Evolutionary conservation across 2,329 filamentous ascomycete species (phyloP), one percentile per base, ranked within the genome.

Genomic region (Aaosphaeria pasadenensis): DNA sequence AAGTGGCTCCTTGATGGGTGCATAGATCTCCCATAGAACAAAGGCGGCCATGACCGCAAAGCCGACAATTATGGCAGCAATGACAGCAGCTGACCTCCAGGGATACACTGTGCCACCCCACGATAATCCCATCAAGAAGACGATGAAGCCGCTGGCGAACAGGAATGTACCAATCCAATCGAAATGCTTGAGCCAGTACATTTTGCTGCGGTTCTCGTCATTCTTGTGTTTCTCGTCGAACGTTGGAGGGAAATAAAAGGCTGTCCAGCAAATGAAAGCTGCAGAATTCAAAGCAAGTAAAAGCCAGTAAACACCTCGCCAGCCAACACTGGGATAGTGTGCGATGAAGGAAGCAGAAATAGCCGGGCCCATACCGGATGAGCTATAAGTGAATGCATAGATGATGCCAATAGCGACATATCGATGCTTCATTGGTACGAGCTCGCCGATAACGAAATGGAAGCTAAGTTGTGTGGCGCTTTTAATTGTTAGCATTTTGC

Each of bases 61-160:
- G 4, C 73, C 72, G 24, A 74, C 55, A 5, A 73, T 48, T 13
- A 76, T 60, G 7, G 68, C 63, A 2, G 64, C 62, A 44, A 74
- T 71, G 7, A 70, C 69, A 2, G 67, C 61, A 1, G 66, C 64
- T 1, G 70, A 70, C 17, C 62, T 69, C 73, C 73, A 76, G 4
- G 72, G 65, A 54, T 74, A 74, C 42, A 43, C 33, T 11, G 36
- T 31, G 5, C 54, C 54, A 30, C 55, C 53, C 53, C 55, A 58
- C 17, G 48, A 40, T n/a, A 40, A 17, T 52, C 57, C 57, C 47
- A 60, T 52, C 17, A 61, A 41, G 36, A 61, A 60, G 24, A 55
- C 48, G 7, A 58, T 45, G 38, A 61, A 47, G 9, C 58, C 57
- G 7, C 31, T 35, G 11, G 51, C 47, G 42, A 55, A 61, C 2